A percentile compares a stretch with the other conserved stretches of the same genome.
Conservation (phyloP, 1,139 yeast genomes). For the Scheffersomyces quercinus region DNA sequence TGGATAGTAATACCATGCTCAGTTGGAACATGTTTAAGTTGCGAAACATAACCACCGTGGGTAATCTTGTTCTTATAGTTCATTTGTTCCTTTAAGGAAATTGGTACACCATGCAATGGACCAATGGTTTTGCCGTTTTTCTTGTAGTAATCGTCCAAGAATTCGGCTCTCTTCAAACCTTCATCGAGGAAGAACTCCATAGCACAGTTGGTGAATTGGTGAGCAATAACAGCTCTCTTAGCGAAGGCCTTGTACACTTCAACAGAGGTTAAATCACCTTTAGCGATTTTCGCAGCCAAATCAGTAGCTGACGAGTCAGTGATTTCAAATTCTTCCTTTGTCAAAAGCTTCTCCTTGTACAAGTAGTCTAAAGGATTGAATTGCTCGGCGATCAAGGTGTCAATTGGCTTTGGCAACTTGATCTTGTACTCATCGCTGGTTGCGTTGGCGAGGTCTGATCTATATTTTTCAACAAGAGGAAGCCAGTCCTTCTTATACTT, state of each 20-base stretch:
- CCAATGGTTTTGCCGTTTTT: slow-evolving; percentile 64
- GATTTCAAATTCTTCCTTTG: slow-evolving; percentile 45
- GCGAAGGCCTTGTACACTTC: slow-evolving; percentile 51
- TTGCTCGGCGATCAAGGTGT: slow-evolving; percentile 37
- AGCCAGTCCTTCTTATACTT: slow-evolving; percentile 36
- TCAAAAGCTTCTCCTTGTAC: slow-evolving; percentile 41
- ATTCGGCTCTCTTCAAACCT: slow-evolving; percentile 55
- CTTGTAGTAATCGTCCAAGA: slow-evolving; percentile 51
- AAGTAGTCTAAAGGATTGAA: slow-evolving; percentile 50
- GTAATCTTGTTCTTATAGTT: slow-evolving; percentile 57
- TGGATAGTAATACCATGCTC: slow-evolving; percentile 53
- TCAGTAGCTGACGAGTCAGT: slow-evolving; percentile 45
- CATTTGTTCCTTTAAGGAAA: slow-evolving; percentile 75
- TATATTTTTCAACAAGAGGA: slow-evolving; percentile 54
- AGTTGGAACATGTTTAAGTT: slow-evolving; percentile 48
- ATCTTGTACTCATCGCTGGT: slow-evolving; percentile 43
- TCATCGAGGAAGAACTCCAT: slow-evolving; percentile 59
- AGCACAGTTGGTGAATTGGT: slow-evolving; percentile 60
- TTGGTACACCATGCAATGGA: slow-evolving; percentile 78
- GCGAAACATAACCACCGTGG: slow-evolving; percentile 63
- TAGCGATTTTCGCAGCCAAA: slow-evolving; percentile 37
- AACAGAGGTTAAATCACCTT: slow-evolving; percentile 41
- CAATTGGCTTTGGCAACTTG: slow-evolving; percentile 42
- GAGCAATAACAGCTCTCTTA: slow-evolving; percentile 58
- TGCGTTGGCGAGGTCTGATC: slow-evolving; percentile 39